A percentile compares a stretch with the other conserved stretches of the same genome.
These are phyloP conservation scores for Aquanectria penicillioides DNA, from an alignment of 2,329 filamentous ascomycete species.

Conservation along the genomic window DNA sequence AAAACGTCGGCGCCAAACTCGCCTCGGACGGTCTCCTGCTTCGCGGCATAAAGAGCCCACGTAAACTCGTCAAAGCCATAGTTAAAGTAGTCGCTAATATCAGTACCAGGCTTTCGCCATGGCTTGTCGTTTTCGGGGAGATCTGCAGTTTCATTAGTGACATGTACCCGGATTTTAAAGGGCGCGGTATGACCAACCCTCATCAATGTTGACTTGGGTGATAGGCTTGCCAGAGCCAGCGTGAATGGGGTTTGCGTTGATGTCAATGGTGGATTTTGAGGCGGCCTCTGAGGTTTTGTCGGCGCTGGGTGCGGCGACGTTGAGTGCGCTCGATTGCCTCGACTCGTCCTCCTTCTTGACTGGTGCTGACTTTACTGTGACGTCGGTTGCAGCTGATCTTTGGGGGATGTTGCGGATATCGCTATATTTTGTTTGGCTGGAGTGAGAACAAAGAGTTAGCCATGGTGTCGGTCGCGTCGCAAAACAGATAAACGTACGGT, in stretches of 20 bases:
- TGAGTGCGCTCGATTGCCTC: constrained; percentile 42
- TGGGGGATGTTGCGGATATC: constrained; percentile 74
- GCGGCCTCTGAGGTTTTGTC: constrained; percentile 70
- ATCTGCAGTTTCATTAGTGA: constrained; percentile 51
- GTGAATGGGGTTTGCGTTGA: constrained; percentile 84
- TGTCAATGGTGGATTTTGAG: constrained; percentile 84
- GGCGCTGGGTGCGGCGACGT: constrained; percentile 56
- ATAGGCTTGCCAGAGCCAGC: constrained; percentile 83
- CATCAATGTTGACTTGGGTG: constrained; percentile 78
- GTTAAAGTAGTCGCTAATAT: constrained; percentile 98
- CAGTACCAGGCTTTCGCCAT: constrained; percentile 93
- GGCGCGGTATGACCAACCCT: constrained; percentile 53
- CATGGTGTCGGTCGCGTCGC: constrained; percentile 6
- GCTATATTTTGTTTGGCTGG: constrained; percentile 69
- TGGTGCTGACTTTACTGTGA: constrained; percentile 55
- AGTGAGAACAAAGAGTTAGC: constrained; percentile 14
- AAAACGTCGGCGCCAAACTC: constrained; percentile 77
- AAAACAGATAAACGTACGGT: constrained; percentile 55
- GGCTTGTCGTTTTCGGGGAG: constrained; percentile 87
- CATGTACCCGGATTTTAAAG: background rate
- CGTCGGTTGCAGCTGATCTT: constrained; percentile 64
- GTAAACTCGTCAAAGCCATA: constrained; percentile 99
- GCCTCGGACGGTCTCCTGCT: constrained; percentile 81
- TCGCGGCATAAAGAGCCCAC: constrained; percentile 92
- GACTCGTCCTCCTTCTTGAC: constrained; percentile 58